Base-by-base conservation (phyloP, 495 filamentous ascomycete genomes). In the Neurospora sp. region DNA sequence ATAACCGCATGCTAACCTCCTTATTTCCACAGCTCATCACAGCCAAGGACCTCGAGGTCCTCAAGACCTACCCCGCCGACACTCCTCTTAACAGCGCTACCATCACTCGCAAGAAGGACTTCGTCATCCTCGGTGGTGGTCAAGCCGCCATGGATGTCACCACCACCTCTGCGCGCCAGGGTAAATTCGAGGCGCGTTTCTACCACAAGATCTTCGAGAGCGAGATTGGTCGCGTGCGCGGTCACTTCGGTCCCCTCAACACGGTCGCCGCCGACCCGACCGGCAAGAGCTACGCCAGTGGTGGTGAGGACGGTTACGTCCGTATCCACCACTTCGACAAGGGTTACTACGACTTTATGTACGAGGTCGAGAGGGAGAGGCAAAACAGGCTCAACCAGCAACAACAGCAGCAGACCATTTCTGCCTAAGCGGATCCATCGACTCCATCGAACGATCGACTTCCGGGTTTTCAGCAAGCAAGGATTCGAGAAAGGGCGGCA, bases 61-160 rank as follows among this genome's bases (percentile, higher is more conserved):
- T 98, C 75, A 98, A 98, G 85, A 94, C 92, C 73, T 99, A 95
- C 85, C 78, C 86, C 74, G 85, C 94, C 84, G 96, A 99, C 80
- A 99, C 96, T n/a, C 94, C 96, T 16, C 90, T 99, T 73, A 98
- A 98, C 88, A 94, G 90, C 78, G 96, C 96, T 75, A 89, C 90
- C 72, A 94, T 99, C 73, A 97, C 94, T 41, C 89, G 92, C 12
- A 94, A 94, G 83, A 98, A 98, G 84, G 94, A 97, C 78, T 99
- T 92, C 78, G 94, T 98, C 59, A 96, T 99, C 79, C 91, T 99
- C 27, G 96, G 96, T 74, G 96, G 96, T 86, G 96, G 96, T 73
- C 96, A 99, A 84, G 96, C 95, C 72, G 96, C 96, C 77, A 97
- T 97, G 93, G 96, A 98, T 82, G 96, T 99, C 81, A 99, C 96